phyloP scores from a whole-genome alignment of 768 basidiomycete species.

The Auricularia cornea region DNA sequence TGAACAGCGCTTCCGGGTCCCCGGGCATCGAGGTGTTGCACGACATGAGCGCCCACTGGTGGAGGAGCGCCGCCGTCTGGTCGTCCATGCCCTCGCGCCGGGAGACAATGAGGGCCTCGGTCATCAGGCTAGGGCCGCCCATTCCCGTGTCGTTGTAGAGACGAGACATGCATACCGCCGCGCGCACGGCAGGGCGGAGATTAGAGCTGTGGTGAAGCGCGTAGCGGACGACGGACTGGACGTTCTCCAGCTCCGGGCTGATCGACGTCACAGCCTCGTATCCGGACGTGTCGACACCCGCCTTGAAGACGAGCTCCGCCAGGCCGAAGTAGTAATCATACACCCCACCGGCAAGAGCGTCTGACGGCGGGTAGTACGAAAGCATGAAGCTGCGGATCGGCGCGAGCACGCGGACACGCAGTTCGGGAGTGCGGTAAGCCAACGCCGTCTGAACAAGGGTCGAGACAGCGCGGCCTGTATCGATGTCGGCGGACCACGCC shows the following conservation, averaged over 20 bases:
- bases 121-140: not conserved
- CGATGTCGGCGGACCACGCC: not conserved
- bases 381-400: not conserved
- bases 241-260: not conserved
- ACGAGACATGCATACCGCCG: not conserved
- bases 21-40: not conserved
- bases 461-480: not conserved
- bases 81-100: not conserved
- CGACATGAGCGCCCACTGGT: not conserved
- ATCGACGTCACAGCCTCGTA: not conserved
- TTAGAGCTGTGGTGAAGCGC: not conserved
- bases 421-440: not conserved
- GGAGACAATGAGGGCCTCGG: not conserved
- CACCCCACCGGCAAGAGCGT: not conserved
- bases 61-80: not conserved
- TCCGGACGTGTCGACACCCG: not conserved
- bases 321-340: not conserved
- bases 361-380: not conserved
- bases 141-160: not conserved
- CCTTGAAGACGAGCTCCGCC: not conserved
- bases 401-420: not conserved
- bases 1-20: not conserved
- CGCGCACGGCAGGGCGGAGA: not conserved
- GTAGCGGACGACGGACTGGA: not conserved
- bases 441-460: not conserved